Conservation (phyloP, 441 rosid genomes). For the Eruca vesicaria region DNA sequence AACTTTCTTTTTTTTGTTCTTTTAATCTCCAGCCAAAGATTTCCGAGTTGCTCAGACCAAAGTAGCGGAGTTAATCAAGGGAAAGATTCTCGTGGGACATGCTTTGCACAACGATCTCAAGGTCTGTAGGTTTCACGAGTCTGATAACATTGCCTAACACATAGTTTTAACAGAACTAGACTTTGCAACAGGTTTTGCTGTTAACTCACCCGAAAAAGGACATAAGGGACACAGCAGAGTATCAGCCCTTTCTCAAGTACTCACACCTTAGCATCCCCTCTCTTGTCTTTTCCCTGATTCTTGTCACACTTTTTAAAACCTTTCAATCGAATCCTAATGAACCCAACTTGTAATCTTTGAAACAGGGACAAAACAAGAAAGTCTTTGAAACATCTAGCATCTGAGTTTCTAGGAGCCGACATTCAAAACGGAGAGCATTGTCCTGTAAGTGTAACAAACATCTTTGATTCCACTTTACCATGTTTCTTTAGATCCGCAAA, state of each 20-base stretch:
- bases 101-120: constrained; percentile 94
- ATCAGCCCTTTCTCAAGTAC: constrained; percentile 80
- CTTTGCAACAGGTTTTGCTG: constrained; percentile 58
- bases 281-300: constrained; percentile 7
- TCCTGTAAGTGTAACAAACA: constrained; percentile 55
- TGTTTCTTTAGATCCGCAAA: not conserved
- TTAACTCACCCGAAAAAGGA: constrained; percentile 83
- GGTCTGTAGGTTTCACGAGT: constrained; percentile 41
- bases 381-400: constrained; percentile 76
- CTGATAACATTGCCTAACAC: not conserved
- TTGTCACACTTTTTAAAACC: not conserved
- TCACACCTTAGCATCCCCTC: not conserved
- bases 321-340: constrained; percentile 1
- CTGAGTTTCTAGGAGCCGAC: constrained; percentile 72
- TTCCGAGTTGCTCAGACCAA: constrained; percentile 71
- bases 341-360: not conserved
- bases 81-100: constrained; percentile 87
- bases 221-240: constrained; percentile 76
- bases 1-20: constrained; percentile 8
- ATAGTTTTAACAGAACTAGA: constrained; percentile 6
- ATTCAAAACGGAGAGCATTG: constrained; percentile 97
- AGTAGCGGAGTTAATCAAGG: constrained; percentile 80
- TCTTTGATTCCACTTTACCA: not conserved
- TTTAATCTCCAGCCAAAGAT: constrained; percentile 93
- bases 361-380: constrained; percentile 65